Evolutionary conservation across 768 basidiomycete genomes (phyloP), one percentile per base, ranked within the genome.

Genomic region (Boletus sensibilis): DNA sequence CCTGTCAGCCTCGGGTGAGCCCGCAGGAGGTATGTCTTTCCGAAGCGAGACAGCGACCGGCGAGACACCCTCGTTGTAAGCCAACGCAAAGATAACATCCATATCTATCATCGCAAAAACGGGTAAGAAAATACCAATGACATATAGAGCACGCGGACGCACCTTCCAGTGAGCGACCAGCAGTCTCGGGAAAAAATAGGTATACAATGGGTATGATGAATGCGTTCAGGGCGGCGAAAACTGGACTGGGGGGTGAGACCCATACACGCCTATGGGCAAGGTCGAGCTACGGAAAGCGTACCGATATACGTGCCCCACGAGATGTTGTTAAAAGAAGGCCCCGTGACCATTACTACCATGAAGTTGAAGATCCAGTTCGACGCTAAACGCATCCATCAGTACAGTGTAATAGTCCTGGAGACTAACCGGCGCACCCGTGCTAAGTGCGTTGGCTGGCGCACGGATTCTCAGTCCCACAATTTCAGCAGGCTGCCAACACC

Each of bases 381-480:
- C 14, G 69, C 70, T 68, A 40, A 23, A 20, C 27, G 9, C 25
- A 21, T 44, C 40, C 44, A 29, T 62, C 44, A 54, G 34, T 10
- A 21, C n/a, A 23, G 5, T 11, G 13, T 25, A 44, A 21, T 20
- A 18, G 5, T 13, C 39, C 20, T 18, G 2, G 3, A 18, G 29
- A 3, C 4, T 7, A 21, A 38, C 6, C 18, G 4, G 62, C 63
- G 23, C 18, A 72, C 70, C 81, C 1, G 85, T 86, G 38, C 81
- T 81, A 29, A 87, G 72, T 12, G 84, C 85, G 57, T 86, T 86
- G 13, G 85, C 85, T 0, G 84, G 82, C 7, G 82, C 85, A 53
- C 85, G 77, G 64, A 86, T 82, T 27, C 79, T 76, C 43, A 87
- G 68, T 12, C 83, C 82, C 23, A 83, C 82, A 23, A 87, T 83